A percentile compares a stretch with the other conserved stretches of the same genome.
Evolutionary conservation across 371 early-diverging fungal species (phyloP).

Genomic region (Mucor plumbeus): DNA sequence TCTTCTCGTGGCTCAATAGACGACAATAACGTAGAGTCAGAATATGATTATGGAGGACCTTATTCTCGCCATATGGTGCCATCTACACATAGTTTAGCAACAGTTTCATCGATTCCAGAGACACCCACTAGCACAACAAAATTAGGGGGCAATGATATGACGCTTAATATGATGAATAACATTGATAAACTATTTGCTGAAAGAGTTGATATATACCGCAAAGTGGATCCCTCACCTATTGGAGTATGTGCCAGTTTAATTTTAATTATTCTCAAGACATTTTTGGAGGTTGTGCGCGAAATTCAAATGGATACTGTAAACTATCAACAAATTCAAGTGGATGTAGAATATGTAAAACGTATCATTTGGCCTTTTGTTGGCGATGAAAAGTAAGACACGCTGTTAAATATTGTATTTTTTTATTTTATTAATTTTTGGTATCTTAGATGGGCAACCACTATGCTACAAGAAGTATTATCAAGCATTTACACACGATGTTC

Average conservation of each 20-base stretch:
- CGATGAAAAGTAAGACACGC: constrained; percentile 43
- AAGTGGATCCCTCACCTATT: constrained; percentile 58
- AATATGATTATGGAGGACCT: constrained; percentile 19
- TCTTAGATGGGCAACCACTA: constrained; percentile 50
- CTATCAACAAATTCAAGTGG: constrained; percentile 67
- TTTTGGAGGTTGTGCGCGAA: constrained; percentile 59
- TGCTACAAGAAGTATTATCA: constrained; percentile 65
- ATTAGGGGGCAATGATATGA: constrained; percentile 30
- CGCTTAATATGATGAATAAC: constrained; percentile 57
- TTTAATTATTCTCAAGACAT: constrained; percentile 65
- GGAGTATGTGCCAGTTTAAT: constrained; percentile 60
- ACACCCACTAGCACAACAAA: neutral
- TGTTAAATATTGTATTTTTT: neutral
- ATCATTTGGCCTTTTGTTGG: constrained; percentile 49
- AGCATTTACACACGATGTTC: constrained; percentile 46
- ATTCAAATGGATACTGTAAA: constrained; percentile 47
- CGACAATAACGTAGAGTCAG: constrained; percentile 27
- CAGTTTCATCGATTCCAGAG: constrained; percentile 24
- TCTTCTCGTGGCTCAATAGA: constrained; percentile 13
- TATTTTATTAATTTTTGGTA: neutral
- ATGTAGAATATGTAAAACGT: constrained; percentile 60
- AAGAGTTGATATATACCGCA: constrained; percentile 64
- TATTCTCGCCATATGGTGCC: constrained; percentile 24
- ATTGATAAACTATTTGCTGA: constrained; percentile 78
- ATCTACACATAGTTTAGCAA: constrained; percentile 37